A percentile compares a stretch with the other conserved stretches of the same genome.
Evolutionary conservation across 352 stramenopile species (phyloP).

Genomic region (Lagenidium giganteum): DNA sequence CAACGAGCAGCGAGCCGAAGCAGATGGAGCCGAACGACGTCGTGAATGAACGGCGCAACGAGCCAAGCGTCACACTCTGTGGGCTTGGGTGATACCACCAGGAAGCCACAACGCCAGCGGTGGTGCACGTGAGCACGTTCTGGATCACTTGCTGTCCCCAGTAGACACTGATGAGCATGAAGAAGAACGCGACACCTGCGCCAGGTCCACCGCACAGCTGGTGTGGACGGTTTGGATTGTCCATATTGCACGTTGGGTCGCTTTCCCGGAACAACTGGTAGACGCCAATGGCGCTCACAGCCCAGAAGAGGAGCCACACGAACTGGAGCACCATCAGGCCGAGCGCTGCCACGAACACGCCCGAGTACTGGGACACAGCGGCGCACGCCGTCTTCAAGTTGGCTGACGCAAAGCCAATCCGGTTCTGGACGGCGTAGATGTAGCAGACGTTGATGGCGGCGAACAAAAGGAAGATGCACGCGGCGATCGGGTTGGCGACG

Average conservation of each 20-base stretch:
- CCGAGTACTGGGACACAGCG: constrained; percentile 43
- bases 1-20: constrained; percentile 85
- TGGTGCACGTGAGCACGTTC: constrained; percentile 82
- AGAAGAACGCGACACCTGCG: constrained; percentile 64
- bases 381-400: constrained; percentile 74
- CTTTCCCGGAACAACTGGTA: constrained; percentile 67
- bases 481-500: constrained; percentile 52
- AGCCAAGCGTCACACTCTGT: constrained; percentile 49
- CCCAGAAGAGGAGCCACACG: constrained; percentile 71
- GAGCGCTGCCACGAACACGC: constrained; percentile 64
- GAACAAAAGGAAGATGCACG: constrained; percentile 47
- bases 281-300: constrained; percentile 54
- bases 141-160: constrained; percentile 83
- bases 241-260: constrained; percentile 57
- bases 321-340: constrained; percentile 67
- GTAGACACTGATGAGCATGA: constrained; percentile 80
- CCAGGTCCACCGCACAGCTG: constrained; percentile 56
- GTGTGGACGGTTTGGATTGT: constrained; percentile 16
- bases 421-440: constrained; percentile 73
- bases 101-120: constrained; percentile 67
- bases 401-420: constrained; percentile 78
- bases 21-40: constrained; percentile 79
- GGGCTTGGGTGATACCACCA: constrained; percentile 80
- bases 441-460: constrained; percentile 82
- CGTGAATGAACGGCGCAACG: constrained; percentile 77